Percentiles rank a stretch among this genome's conserved stretches.
These are phyloP conservation scores for Aspergillus baeticus DNA, from an alignment of 495 filamentous ascomycete species.

Conservation along the genomic window DNA sequence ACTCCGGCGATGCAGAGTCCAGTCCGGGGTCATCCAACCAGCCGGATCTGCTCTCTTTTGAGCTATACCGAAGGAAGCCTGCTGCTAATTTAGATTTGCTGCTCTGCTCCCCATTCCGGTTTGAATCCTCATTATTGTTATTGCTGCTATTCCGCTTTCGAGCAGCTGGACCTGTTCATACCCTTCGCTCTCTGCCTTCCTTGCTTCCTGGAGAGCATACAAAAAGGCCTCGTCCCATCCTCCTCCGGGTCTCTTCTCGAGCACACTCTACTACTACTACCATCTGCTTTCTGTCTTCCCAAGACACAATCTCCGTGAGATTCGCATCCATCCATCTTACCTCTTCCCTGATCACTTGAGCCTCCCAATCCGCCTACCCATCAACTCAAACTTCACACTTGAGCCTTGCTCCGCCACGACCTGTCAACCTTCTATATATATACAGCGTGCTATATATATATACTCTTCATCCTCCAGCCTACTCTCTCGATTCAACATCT, in stretches of 20 bases:
- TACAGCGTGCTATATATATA: conserved; percentile 3
- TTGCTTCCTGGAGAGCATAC: conserved; percentile 11
- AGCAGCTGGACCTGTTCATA: conserved; percentile 1
- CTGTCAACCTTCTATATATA: conserved; percentile 17
- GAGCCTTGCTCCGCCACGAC: conserved; percentile 16
- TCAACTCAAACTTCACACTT: conserved; percentile 3
- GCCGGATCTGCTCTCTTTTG: conserved; percentile 3
- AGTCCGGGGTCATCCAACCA: conserved; percentile 9
- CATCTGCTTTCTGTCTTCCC: not conserved
- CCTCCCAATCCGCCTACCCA: conserved; percentile 9
- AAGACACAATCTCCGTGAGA: not conserved
- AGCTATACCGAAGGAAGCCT: not conserved
- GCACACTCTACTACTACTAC: conserved; percentile 4
- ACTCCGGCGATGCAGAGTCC: not conserved
- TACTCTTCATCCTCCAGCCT: conserved; percentile 6
- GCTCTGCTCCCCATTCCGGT: conserved; percentile 3
- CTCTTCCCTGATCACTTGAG: conserved; percentile 1
- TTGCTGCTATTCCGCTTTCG: conserved; percentile 17
- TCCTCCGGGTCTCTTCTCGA: conserved; percentile 4
- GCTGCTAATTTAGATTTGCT: conserved; percentile 13
- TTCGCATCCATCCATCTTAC: conserved; percentile 2
- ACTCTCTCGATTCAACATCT: conserved; percentile 15
- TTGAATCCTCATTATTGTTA: conserved; percentile 7
- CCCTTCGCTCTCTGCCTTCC: conserved; percentile 11
- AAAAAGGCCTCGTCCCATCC: conserved; percentile 19